These are phyloP conservation scores for Solanum tarapatanum DNA, from an alignment of 257 asterid genomes.

Conservation along the genomic window DNA sequence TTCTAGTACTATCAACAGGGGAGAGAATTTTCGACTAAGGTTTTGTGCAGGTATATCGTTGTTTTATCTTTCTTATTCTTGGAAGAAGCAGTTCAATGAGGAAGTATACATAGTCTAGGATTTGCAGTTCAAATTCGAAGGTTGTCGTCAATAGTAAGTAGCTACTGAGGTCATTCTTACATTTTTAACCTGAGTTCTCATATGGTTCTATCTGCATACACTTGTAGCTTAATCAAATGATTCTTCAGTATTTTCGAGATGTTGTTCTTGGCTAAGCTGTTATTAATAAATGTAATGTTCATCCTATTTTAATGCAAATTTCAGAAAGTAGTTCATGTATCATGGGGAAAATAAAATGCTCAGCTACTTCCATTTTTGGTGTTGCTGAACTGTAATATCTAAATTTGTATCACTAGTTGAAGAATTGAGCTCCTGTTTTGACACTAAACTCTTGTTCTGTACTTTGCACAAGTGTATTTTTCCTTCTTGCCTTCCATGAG, in stretches of 20 bases:
- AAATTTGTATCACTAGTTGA: not conserved
- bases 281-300: not conserved
- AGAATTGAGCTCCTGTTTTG: not conserved
- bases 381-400: not conserved
- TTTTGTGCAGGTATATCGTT: not conserved
- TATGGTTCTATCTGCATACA: not conserved
- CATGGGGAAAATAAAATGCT: not conserved
- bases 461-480: not conserved
- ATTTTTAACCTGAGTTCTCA: not conserved
- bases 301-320: not conserved
- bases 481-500: not conserved
- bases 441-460: not conserved
- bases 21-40: conserved; percentile 87
- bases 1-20: conserved; percentile 66
- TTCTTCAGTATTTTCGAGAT: not conserved
- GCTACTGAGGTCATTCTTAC: not conserved
- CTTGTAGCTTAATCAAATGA: not conserved
- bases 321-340: not conserved
- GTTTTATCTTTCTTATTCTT: not conserved
- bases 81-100: not conserved
- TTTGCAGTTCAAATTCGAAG: not conserved
- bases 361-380: not conserved
- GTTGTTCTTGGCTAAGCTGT: not conserved
- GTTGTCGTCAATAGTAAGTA: not conserved
- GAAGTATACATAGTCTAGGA: not conserved